Percentiles rank a stretch among this genome's conserved stretches.
phyloP scores from a whole-genome alignment of 495 filamentous ascomycete species.

The Recurvomyces mirabilis region DNA sequence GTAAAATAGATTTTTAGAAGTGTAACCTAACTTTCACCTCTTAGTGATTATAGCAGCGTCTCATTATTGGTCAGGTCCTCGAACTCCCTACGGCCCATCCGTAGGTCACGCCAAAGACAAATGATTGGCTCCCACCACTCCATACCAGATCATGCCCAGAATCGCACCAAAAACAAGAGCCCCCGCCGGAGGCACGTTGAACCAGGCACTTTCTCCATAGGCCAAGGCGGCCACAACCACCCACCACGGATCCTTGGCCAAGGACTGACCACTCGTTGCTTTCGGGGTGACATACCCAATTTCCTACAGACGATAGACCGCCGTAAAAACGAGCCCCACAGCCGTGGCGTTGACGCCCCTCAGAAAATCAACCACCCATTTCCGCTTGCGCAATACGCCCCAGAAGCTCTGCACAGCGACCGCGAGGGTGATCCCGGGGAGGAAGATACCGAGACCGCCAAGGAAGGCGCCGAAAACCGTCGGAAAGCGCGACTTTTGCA shows the following conservation, averaged over 20 bases:
- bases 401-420: constrained; percentile 62
- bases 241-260: constrained; percentile 62
- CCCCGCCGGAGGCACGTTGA: constrained; percentile 44
- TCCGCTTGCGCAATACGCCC: constrained; percentile 43
- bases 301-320: constrained; percentile 71
- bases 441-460: constrained; percentile 58
- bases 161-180: constrained; percentile 55
- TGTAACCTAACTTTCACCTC: too few species aligned
- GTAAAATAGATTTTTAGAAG: too few species aligned
- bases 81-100: too few species aligned
- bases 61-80: too few species aligned
- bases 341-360: constrained; percentile 66
- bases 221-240: constrained; percentile 50
- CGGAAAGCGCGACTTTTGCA: constrained; percentile 30
- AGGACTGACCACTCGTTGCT: constrained; percentile 37
- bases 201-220: constrained; percentile 49
- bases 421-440: constrained; percentile 54
- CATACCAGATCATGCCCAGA: constrained; percentile 56
- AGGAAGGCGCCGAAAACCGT: constrained; percentile 49
- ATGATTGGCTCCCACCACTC: too few species aligned
- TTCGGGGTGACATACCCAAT: constrained; percentile 56
- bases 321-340: constrained; percentile 70
- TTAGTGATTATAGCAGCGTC: too few species aligned
- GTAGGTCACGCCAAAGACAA: too few species aligned
- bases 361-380: constrained; percentile 46